Percentiles rank a stretch among this genome's conserved stretches.
These are phyloP conservation scores for Alternaria sp. DNA, from an alignment of 2,329 filamentous ascomycete species.

Conservation along the genomic window DNA sequence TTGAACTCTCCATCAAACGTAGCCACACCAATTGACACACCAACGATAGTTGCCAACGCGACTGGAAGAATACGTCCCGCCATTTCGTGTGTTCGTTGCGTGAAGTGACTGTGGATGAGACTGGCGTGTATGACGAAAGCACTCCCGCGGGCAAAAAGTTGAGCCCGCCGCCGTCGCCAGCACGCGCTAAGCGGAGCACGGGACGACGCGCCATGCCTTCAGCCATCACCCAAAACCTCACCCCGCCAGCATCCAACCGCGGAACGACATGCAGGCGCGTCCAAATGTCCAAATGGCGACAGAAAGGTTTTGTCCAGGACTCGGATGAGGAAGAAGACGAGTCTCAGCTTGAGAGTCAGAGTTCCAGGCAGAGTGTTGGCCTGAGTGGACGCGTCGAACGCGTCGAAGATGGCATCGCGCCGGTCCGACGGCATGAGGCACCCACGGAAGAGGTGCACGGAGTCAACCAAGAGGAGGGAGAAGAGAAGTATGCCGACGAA, in stretches of 20 bases:
- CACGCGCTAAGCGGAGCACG: slow-evolving; percentile 30
- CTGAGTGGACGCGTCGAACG: slow-evolving; percentile 28
- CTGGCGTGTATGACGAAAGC: slow-evolving; percentile 25
- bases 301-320: slow-evolving; percentile 57
- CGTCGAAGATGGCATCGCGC: slow-evolving; percentile 15
- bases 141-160: slow-evolving; percentile 22
- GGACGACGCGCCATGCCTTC: slow-evolving; percentile 30
- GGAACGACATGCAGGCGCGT: slow-evolving; percentile 43
- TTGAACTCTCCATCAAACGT: slow-evolving; percentile 46
- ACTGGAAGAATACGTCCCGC: slow-evolving; percentile 44
- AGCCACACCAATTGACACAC: slow-evolving; percentile 41
- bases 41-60: slow-evolving; percentile 37
- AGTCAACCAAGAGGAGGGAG: background rate
- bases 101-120: background rate
- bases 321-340: slow-evolving; percentile 58
- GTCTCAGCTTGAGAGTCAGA: slow-evolving; percentile 36
- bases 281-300: slow-evolving; percentile 58
- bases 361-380: slow-evolving; percentile 14
- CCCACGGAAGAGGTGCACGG: background rate
- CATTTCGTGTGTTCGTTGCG: slow-evolving; percentile 22
- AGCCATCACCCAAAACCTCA: slow-evolving; percentile 13
- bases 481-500: background rate
- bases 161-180: slow-evolving; percentile 15
- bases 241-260: slow-evolving; percentile 21
- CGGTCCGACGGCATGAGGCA: background rate